Conservation (phyloP, 768 basidiomycete species). For the Lentinula lateritia region DNA sequence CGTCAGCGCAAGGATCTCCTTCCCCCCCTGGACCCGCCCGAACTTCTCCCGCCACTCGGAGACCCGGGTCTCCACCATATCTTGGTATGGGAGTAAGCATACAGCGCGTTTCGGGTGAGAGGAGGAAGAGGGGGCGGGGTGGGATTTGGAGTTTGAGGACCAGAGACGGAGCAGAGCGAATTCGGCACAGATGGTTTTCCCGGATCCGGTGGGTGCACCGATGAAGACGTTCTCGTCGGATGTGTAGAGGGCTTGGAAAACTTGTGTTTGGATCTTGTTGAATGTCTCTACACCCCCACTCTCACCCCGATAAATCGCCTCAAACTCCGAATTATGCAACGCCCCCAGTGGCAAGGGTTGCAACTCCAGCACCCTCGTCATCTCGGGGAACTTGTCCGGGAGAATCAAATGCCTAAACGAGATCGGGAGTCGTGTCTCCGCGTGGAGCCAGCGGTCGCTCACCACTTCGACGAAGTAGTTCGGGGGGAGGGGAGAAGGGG, state of each 20-base stretch:
- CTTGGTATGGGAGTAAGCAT: conserved; percentile 94
- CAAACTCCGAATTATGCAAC: conserved; percentile 90
- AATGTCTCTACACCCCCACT: conserved; percentile 69
- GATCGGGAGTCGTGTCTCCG: conserved; percentile 90
- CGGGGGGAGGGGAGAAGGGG: conserved; percentile 86
- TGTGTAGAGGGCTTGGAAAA: conserved; percentile 96
- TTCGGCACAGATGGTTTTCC: conserved; percentile 97
- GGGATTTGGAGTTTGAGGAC: no score
- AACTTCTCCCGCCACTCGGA: conserved; percentile 90
- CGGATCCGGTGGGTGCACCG: conserved; percentile 93
- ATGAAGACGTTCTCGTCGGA: conserved; percentile 96
- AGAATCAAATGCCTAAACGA: conserved; percentile 98
- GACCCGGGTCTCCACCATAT: conserved; percentile 92
- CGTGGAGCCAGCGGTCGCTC: conserved; percentile 93
- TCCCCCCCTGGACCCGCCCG: conserved; percentile 75
- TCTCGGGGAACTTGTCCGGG: conserved; percentile 92
- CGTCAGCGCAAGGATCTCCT: conserved; percentile 89
- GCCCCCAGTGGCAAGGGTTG: conserved; percentile 87
- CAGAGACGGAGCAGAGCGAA: conserved; percentile 93
- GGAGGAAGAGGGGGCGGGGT: conserved; percentile 17
- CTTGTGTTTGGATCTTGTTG: conserved; percentile 99
- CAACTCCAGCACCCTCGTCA: conserved; percentile 89
- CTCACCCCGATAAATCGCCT: conserved; percentile 63
- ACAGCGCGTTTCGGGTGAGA: conserved; percentile 55
- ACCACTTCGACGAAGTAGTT: conserved; percentile 97